Base-by-base conservation (phyloP, 179 eudicot species). In the Kewa caespitosa region DNA sequence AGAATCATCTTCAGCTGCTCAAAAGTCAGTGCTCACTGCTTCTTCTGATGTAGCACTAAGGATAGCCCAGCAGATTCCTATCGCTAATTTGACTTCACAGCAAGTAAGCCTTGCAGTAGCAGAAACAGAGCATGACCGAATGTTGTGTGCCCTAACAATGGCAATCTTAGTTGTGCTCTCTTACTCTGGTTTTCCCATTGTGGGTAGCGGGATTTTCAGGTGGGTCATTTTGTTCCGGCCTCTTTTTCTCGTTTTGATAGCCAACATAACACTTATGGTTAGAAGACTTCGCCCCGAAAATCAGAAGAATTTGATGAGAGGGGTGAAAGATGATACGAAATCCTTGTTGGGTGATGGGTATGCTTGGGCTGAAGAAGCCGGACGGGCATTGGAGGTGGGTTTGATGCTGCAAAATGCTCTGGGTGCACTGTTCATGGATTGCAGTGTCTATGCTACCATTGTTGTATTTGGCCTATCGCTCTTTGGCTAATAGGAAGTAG, bases 351-450 rank as follows among this genome's bases (percentile, higher is more conserved):
- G 65, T 6, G 90, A 81, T 18, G 88, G 81, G 64, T 37, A 69
- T 70, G 91, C 78, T 65, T 79, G 88, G 86, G 86, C 85, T 1
- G 91, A 84, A 84, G 90, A 85, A 37, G 75, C 93, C 23, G 91
- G 92, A 25, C 79, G 78, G 42, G 93, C 90, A 59, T 68, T 92
- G 80, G 97, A 92, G 86, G 25, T 78, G 52, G 94, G 88, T 46
- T 76, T 94, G 77, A 76, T 90, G 81, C 76, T 93, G 84, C 89
- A 87, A 85, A 91, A 79, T 28, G 78, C 86, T 22, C 4, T 74
- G 61, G 79, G 85, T 67, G 85, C 93, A 15, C 38, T 94, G 54
- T 91, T 91, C 81, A 80, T 91, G 84, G 98, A 94, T 72, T 87
- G 85, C 78, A 81, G 90, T 68, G 81, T 94, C 32, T 94, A 92